Evolutionary conservation across 768 basidiomycete species (phyloP), one percentile per base, ranked within the genome.

Genomic region (Rubroboletus pulcherrimus): DNA sequence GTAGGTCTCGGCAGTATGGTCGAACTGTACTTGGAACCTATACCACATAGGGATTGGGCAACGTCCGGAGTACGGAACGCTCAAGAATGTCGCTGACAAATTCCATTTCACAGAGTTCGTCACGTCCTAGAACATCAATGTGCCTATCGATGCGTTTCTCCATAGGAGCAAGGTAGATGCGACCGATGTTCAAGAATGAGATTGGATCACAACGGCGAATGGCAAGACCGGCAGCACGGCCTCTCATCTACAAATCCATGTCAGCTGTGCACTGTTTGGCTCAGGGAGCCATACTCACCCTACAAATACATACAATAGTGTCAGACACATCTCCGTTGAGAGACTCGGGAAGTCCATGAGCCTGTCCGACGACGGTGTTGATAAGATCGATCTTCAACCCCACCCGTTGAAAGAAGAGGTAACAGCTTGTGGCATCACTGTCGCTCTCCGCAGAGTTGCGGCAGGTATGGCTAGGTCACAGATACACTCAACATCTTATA

Each of bases 81-180:
- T 54, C 65, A 95, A 81, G 77, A 41, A 98, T 78, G 66, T 98
- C 97, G 62, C 80, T 86, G 19, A 91, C 92, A 71, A 95, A 98
- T 65, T 98, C 96, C 75, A 88, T 82, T 71, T 94, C 95, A 24
- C 87, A 81, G 75, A 99, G 95, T 70, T 94, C 95, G 63, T 98
- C 93, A 44, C 86, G 80, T 41, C 89, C 79, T 4, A 98, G 75
- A 26, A 89, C 77, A 45, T 91, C 89, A 59, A 98, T 83, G 66
- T 97, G 95, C 75, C 89, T 88, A 63, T 99, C 94, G 46, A 99
- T 82, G 30, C 90, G 82, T 69, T 89, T 91, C 75, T 99, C 97
- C 69, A 97, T 83, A 0, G 88, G 89, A 0, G 84, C 82, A 21
- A 98, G 82, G 65, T 83, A 90, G 17, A 96, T 78, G 31, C 90